A percentile compares a stretch with the other conserved stretches of the same genome.
Conservation (phyloP, 306 rosid species). For the Castanea crenata region DNA sequence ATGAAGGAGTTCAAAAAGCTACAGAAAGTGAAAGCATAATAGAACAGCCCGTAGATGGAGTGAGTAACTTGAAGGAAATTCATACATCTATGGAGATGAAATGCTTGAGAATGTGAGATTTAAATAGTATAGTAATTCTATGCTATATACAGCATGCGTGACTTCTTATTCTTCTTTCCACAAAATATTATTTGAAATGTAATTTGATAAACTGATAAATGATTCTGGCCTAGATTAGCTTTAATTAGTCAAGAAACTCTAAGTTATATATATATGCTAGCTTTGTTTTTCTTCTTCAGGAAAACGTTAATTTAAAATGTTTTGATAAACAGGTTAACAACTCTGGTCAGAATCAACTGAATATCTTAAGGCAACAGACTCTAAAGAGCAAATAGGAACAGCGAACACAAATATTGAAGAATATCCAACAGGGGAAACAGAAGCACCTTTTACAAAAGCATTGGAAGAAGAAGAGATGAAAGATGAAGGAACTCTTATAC, state of each 20-base stretch:
- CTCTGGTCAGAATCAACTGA: slow-evolving; percentile 1
- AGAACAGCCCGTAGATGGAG: background rate
- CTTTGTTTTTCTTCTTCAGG: too few species aligned
- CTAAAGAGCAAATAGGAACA: background rate
- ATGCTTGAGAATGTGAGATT: slow-evolving; percentile 21
- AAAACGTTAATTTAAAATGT: too few species aligned
- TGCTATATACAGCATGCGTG: too few species aligned
- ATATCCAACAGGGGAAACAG: background rate
- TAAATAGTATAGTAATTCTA: background rate
- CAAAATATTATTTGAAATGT: too few species aligned
- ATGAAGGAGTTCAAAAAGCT: background rate
- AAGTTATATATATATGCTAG: too few species aligned
- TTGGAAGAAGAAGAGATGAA: background rate
- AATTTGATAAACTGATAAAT: too few species aligned
- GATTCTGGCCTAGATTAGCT: background rate
- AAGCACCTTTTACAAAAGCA: background rate
- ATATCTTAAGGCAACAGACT: background rate
- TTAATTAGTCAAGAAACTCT: background rate
- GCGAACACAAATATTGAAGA: background rate
- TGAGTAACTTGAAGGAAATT: too few species aligned
- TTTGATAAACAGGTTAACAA: slow-evolving; percentile 3
- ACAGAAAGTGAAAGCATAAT: background rate
- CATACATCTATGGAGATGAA: background rate
- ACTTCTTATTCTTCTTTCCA: too few species aligned
- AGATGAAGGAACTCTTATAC: too few species aligned